Conservation (phyloP, 495 filamentous ascomycete species). For the Podospora fimiseda region DNA sequence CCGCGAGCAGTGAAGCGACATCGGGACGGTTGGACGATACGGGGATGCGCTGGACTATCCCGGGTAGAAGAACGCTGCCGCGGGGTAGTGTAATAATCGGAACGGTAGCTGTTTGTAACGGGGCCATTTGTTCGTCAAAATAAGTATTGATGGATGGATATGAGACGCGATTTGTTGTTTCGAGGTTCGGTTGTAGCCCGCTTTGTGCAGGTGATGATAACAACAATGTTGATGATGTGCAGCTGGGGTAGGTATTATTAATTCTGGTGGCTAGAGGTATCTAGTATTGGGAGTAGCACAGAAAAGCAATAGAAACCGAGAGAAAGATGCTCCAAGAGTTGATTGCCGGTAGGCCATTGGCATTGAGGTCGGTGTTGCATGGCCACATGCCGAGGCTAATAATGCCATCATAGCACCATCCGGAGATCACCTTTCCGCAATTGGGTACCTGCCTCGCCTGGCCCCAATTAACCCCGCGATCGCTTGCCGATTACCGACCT, state of each 20-base stretch:
- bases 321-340: not conserved
- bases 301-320: not conserved
- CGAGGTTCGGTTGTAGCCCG: not conserved
- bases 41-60: slow-evolving; percentile 68
- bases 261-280: not conserved
- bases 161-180: not conserved
- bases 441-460: not conserved
- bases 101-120: slow-evolving; percentile 40
- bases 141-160: not conserved
- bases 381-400: not conserved
- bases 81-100: slow-evolving; percentile 72
- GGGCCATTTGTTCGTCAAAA: slow-evolving; percentile 13
- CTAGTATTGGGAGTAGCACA: not conserved
- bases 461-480: not conserved
- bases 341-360: not conserved
- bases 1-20: slow-evolving; percentile 71
- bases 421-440: not conserved
- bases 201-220: not conserved
- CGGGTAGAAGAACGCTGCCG: slow-evolving; percentile 71
- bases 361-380: not conserved
- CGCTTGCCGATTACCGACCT: not conserved
- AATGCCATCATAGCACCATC: not conserved
- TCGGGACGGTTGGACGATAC: slow-evolving; percentile 70
- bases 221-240: not conserved
- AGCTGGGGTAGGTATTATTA: not conserved